Base-by-base conservation (phyloP, 345 rosid genomes). In the Microthlaspi erraticum region DNA sequence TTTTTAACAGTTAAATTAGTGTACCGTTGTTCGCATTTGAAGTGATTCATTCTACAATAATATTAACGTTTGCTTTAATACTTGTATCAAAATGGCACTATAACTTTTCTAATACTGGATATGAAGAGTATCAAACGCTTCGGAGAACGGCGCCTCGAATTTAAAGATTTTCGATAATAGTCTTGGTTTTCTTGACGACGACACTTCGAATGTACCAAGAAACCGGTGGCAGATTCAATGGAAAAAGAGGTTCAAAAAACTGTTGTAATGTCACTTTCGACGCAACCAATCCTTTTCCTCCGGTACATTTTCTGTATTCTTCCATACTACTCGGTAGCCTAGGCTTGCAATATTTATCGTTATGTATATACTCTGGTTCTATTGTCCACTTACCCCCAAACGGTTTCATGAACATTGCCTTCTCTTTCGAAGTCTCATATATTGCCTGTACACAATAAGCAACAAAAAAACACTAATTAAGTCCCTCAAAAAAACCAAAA, bases 141-240 rank as follows among this genome's bases (percentile, higher is more conserved):
- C 61, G 38, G 61, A 56, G 42, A 56, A 56, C 29, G 29, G 61
- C 61, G 10, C 43, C 61, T 34, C 43, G 61, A 34, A 36, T 17
- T 13, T 56, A 49, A 60, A 60, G 19, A 39, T 60, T 10, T 60
- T 60, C 64, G 43, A 32, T 14, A 9, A 56, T 4, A 1, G 44
- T 10, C 44, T 56, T 56, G 12, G 43, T 56, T 43, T 5, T 87
- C 67, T 61, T 85, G 68, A 78, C 9, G 7, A 89, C 87, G 64
- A 87, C 84, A 68, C 88, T 88, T 66, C 92, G 80, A 7, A 91
- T 81, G 72, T 85, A 87, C 95, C 95, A 91, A 16, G 92, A 87
- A 63, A 91, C 78, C 37, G 92, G 95, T 3, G 97, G 97, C 2
- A 90, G 86, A 2, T 93, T 88, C 26, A 84, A 13, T 20, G 49